Evolutionary conservation across 1,139 yeast species (phyloP).

Genomic region (Pichia sp.): DNA sequence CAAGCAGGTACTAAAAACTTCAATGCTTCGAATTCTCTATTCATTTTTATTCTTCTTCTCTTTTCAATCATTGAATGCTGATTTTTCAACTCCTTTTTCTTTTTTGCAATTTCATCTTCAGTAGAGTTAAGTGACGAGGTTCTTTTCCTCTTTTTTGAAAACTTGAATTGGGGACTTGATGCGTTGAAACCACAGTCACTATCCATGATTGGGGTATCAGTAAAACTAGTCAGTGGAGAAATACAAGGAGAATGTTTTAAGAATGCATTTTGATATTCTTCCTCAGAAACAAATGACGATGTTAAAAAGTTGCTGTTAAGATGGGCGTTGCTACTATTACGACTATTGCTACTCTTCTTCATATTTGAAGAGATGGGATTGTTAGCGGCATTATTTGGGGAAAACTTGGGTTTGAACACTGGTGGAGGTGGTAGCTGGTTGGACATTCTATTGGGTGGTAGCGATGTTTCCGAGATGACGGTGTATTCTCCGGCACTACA

Average conservation of each 20-base stretch:
- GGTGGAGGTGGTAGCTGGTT: slow-evolving; percentile 48
- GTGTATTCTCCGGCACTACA: too few species aligned
- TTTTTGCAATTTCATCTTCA: slow-evolving; percentile 47
- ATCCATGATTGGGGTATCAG: neutral
- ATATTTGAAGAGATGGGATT: slow-evolving; percentile 33
- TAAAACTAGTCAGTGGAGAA: slow-evolving; percentile 33
- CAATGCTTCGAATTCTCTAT: slow-evolving; percentile 76
- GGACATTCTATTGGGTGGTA: neutral
- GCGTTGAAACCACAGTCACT: neutral
- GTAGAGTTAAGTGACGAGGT: slow-evolving; percentile 38
- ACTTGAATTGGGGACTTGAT: slow-evolving; percentile 3
- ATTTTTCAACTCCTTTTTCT: slow-evolving; percentile 49
- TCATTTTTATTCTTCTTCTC: slow-evolving; percentile 69
- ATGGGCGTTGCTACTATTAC: neutral
- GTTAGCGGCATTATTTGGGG: slow-evolving; percentile 49
- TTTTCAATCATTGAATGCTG: slow-evolving; percentile 79
- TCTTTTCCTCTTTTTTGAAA: slow-evolving; percentile 33
- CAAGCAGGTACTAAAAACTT: slow-evolving; percentile 78
- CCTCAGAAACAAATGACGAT: slow-evolving; percentile 24
- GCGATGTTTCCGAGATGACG: too few species aligned
- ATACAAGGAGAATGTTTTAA: slow-evolving; percentile 27
- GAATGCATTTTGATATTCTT: slow-evolving; percentile 19
- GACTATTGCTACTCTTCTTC: neutral
- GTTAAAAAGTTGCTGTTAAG: slow-evolving; percentile 24
- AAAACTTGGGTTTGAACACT: slow-evolving; percentile 53